Conservation (phyloP, 208 protist genomes). For the Crithidia acanthocephali region DNA sequence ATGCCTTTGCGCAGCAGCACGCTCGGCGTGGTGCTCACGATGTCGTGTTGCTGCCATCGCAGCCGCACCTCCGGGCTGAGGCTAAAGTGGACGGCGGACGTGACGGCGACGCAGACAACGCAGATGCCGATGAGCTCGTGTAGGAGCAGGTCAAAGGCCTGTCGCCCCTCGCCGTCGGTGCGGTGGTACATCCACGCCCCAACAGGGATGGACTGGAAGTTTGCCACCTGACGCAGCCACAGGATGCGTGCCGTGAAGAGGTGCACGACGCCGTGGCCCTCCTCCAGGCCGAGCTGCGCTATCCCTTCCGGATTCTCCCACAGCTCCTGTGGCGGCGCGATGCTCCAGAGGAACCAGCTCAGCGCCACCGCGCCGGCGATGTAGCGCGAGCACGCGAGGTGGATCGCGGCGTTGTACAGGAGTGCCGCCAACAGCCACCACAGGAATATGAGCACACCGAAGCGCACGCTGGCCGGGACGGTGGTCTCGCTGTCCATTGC, state of each 20-base stretch:
- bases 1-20: slow-evolving; percentile 74
- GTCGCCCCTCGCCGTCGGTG: slow-evolving; percentile 19
- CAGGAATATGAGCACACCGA: slow-evolving; percentile 51
- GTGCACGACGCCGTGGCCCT: slow-evolving; percentile 19
- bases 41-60: slow-evolving; percentile 44
- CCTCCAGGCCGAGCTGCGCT: slow-evolving; percentile 22
- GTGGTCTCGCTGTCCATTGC: slow-evolving; percentile 54
- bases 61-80: slow-evolving; percentile 34
- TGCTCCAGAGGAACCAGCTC: slow-evolving; percentile 34
- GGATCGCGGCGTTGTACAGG: slow-evolving; percentile 52
- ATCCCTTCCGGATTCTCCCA: slow-evolving; percentile 15
- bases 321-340: slow-evolving; percentile 27
- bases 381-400: slow-evolving; percentile 56
- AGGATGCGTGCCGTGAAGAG: slow-evolving; percentile 28
- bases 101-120: slow-evolving; percentile 30
- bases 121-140: slow-evolving; percentile 17
- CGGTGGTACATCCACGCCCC: slow-evolving; percentile 27
- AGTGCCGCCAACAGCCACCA: slow-evolving; percentile 69
- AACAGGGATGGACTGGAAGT: slow-evolving; percentile 22
- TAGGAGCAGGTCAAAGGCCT: slow-evolving; percentile 25
- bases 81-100: slow-evolving; percentile 20
- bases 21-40: slow-evolving; percentile 54
- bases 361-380: slow-evolving; percentile 42
- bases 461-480: slow-evolving; percentile 39
- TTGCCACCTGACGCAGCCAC: slow-evolving; percentile 35